Conservation (phyloP, 2,329 filamentous ascomycete species). For the Plectosphaerella plurivora region DNA sequence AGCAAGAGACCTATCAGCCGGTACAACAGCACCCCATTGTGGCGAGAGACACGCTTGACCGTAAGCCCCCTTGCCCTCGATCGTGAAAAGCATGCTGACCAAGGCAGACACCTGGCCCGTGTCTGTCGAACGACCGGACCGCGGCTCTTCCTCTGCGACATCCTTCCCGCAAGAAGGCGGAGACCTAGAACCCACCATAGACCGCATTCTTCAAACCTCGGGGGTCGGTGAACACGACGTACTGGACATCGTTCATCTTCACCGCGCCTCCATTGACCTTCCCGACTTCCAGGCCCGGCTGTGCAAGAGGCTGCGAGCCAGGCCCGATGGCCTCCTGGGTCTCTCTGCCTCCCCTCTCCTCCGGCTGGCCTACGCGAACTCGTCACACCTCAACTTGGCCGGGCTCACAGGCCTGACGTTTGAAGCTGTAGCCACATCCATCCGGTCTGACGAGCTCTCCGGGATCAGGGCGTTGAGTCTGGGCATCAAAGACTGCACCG, state of each 20-base stretch:
- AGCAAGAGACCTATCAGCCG: too few relatives aligned
- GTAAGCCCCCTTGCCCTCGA: too few relatives aligned
- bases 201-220: background rate
- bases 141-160: too few relatives aligned
- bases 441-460: background rate
- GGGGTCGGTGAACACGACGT: background rate
- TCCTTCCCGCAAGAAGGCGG: background rate
- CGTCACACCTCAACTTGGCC: slow-evolving; percentile 1
- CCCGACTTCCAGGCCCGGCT: slow-evolving; percentile 1
- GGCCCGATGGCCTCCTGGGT: background rate
- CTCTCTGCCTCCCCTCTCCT: slow-evolving; percentile 1
- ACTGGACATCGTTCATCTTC: background rate
- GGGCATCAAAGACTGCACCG: background rate
- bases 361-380: slow-evolving; percentile 1
- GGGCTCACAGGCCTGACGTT: background rate
- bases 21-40: too few relatives aligned
- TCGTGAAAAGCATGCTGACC: background rate
- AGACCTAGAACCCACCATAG: background rate
- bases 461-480: background rate
- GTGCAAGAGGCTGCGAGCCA: background rate
- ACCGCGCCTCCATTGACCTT: background rate
- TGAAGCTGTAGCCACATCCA: background rate
- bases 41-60: too few relatives aligned
- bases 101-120: background rate
- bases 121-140: background rate